Percentiles rank a stretch among this genome's conserved stretches.
phyloP scores from a whole-genome alignment of 768 basidiomycete species.

The Boletus eberwhitei region DNA sequence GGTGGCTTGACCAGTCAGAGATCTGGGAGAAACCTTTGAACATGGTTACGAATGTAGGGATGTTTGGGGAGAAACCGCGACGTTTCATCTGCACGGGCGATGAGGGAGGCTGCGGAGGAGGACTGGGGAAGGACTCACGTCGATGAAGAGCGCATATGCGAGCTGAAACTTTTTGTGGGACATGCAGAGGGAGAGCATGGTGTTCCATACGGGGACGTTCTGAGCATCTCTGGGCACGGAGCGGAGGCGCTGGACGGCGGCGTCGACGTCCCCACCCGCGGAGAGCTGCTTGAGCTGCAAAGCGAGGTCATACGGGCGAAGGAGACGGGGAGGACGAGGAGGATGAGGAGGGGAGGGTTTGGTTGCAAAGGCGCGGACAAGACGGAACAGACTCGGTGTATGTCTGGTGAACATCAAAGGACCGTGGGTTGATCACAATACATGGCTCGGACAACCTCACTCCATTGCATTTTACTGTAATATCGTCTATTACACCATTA shows the following conservation, averaged over 20 bases:
- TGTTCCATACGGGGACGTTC: conserved; percentile 77
- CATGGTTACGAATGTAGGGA: conserved; percentile 66
- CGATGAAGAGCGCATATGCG: conserved; percentile 62
- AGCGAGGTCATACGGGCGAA: conserved; percentile 64
- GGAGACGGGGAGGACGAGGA: conserved; percentile 28
- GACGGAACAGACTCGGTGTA: background rate
- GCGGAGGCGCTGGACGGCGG: conserved; percentile 65
- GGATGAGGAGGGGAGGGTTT: background rate
- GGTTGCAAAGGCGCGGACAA: conserved; percentile 5
- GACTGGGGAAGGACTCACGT: conserved; percentile 44
- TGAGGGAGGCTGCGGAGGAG: conserved; percentile 14
- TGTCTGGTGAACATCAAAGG: conserved; percentile 16
- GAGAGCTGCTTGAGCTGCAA: conserved; percentile 56
- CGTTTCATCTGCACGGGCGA: conserved; percentile 68
- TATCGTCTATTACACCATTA: conserved; percentile 9
- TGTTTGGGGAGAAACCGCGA: conserved; percentile 68
- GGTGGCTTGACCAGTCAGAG: conserved; percentile 53
- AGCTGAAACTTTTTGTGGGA: conserved; percentile 54
- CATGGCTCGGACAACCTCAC: background rate
- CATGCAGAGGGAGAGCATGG: conserved; percentile 64
- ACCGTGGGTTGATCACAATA: conserved; percentile 3
- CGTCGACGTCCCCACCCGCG: conserved; percentile 51
- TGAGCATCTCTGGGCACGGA: conserved; percentile 69
- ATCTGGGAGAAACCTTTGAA: conserved; percentile 62
- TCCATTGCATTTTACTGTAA: background rate